phyloP scores from a whole-genome alignment of 75 land plant species.

The Pinus albicaulis region DNA sequence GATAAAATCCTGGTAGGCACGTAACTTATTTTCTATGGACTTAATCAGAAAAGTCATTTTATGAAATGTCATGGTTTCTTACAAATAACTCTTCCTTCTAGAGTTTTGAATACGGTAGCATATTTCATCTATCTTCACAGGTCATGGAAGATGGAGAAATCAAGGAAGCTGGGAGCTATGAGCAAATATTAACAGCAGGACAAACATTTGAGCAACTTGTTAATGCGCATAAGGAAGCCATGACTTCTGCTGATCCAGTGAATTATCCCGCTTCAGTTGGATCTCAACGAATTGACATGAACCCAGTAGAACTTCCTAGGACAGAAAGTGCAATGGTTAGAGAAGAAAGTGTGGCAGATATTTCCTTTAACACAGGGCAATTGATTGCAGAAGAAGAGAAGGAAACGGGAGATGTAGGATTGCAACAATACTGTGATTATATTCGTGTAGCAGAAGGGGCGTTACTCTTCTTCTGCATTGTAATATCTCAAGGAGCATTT shows the following conservation, averaged over 20 bases:
- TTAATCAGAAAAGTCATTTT: neutral
- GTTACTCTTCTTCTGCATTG: constrained; percentile 46
- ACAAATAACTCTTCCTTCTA: neutral
- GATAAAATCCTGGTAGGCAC: constrained; percentile 70
- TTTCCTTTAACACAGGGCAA: constrained; percentile 19
- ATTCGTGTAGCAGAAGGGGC: constrained; percentile 64
- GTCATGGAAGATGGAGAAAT: constrained; percentile 90
- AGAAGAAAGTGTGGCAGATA: constrained; percentile 24
- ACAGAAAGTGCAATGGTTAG: neutral
- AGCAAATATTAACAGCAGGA: constrained; percentile 59
- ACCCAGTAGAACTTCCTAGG: constrained; percentile 14
- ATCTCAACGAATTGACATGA: neutral
- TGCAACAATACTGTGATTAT: constrained; percentile 72
- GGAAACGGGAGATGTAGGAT: constrained; percentile 78
- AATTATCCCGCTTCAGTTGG: constrained; percentile 32
- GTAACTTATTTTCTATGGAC: neutral
- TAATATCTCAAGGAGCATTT: constrained; percentile 62
- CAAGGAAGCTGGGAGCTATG: constrained; percentile 80
- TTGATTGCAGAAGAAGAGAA: constrained; percentile 78
- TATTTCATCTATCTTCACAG: constrained; percentile 26
- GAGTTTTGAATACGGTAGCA: neutral
- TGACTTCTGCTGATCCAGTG: constrained; percentile 40
- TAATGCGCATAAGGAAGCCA: constrained; percentile 74
- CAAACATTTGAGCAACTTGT: constrained; percentile 80
- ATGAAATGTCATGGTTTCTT: neutral